phyloP scores from a whole-genome alignment of 2,329 filamentous ascomycete genomes.

The Venturia nashicola region DNA sequence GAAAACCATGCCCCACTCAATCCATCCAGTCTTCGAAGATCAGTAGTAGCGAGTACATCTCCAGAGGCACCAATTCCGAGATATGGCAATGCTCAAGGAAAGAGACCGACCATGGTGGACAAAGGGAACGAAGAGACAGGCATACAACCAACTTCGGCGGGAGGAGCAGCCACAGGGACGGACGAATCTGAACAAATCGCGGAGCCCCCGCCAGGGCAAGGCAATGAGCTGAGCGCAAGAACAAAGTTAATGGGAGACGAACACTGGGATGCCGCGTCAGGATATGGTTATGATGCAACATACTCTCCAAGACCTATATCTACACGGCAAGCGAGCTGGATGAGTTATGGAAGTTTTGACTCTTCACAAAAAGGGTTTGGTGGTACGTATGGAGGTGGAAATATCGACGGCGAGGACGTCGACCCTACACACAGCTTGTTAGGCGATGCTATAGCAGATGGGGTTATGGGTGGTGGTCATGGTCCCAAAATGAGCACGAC shows the following conservation, averaged over 20 bases:
- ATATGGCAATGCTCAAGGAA: background rate
- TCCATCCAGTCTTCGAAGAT: constrained; percentile 8
- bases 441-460: constrained; percentile 31
- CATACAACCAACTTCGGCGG: constrained; percentile 18
- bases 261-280: constrained; percentile 21
- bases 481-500: constrained; percentile 63
- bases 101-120: background rate
- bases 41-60: background rate
- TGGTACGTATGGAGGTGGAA: constrained; percentile 22
- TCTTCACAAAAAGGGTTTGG: constrained; percentile 26
- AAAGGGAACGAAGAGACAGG: constrained; percentile 14
- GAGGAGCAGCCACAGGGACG: constrained; percentile 20
- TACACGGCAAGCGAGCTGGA: constrained; percentile 45
- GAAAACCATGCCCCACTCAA: constrained; percentile 5
- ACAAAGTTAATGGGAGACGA: constrained; percentile 26
- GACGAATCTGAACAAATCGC: constrained; percentile 12
- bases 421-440: constrained; percentile 27
- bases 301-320: constrained; percentile 39
- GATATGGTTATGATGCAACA: constrained; percentile 41
- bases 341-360: constrained; percentile 39
- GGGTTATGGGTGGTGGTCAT: constrained; percentile 27
- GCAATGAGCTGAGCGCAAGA: constrained; percentile 20
- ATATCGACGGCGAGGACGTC: constrained; percentile 17
- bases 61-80: background rate
- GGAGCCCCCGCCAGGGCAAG: background rate